A percentile compares a stretch with the other conserved stretches of the same genome.
phyloP scores from a whole-genome alignment of 768 basidiomycete genomes.

The Agaricus subrufescens region DNA sequence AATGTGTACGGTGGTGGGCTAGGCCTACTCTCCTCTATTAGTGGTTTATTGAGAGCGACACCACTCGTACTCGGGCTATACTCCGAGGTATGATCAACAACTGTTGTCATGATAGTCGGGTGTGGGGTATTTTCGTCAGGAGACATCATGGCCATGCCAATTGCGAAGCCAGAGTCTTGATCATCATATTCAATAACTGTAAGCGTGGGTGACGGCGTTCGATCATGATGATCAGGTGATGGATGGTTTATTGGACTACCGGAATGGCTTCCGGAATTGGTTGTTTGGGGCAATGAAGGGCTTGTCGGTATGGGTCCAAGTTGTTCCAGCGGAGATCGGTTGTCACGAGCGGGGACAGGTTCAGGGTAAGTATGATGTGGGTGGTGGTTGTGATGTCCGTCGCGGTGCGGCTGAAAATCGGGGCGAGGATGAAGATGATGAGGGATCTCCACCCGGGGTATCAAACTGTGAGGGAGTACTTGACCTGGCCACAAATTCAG shows the following conservation, averaged over 20 bases:
- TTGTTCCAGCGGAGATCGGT: neutral
- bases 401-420: constrained; percentile 6
- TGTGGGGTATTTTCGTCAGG: constrained; percentile 10
- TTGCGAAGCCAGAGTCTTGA: constrained; percentile 17
- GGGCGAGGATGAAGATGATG: constrained; percentile 7
- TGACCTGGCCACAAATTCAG: constrained; percentile 53
- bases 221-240: neutral
- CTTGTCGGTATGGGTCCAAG: neutral
- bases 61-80: neutral
- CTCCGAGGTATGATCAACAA: neutral
- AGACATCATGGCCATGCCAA: constrained; percentile 25
- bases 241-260: neutral
- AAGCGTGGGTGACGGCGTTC: constrained; percentile 6
- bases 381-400: constrained; percentile 3
- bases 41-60: neutral
- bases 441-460: neutral
- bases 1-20: neutral
- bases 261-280: neutral
- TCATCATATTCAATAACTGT: constrained; percentile 7
- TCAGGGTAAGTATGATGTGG: constrained; percentile 9
- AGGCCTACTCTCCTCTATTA: neutral
- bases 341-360: neutral
- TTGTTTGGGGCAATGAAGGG: neutral
- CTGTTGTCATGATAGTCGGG: constrained; percentile 2
- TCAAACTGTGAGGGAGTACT: constrained; percentile 40